Evolutionary conservation across 129 eudicot species (phyloP).

Genomic region (Helichrysum umbraculigerum): DNA sequence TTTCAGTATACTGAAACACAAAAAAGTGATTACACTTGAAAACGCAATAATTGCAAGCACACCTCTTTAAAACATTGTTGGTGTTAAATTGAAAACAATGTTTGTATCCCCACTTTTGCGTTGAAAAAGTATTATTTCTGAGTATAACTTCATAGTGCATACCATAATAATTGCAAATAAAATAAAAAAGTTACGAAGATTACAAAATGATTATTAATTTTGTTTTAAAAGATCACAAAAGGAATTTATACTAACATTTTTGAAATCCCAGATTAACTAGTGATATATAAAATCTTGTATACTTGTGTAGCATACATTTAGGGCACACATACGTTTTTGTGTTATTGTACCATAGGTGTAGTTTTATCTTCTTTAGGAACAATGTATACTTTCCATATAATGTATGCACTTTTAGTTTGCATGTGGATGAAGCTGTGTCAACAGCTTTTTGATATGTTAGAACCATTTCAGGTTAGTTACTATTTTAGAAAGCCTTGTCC

Average conservation of each 20-base stretch:
- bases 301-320: conserved; percentile 8
- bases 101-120: neutral
- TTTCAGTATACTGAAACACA: neutral
- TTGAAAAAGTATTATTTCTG: neutral
- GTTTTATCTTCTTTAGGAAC: neutral
- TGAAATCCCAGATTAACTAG: neutral
- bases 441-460: neutral
- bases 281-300: neutral
- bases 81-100: neutral
- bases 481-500: conserved; percentile 97
- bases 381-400: neutral
- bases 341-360: neutral
- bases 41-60: too few species aligned
- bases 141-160: neutral
- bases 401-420: neutral
- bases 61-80: too few species aligned
- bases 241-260: neutral
- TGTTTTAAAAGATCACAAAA: too few species aligned
- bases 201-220: too few species aligned
- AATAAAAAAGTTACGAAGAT: neutral
- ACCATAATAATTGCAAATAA: neutral
- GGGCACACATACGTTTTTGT: neutral
- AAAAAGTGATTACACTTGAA: neutral
- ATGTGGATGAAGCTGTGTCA: conserved; percentile 2
- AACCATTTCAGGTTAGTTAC: conserved; percentile 68